These are phyloP conservation scores for Pseudogymnoascus verrucosus DNA, from an alignment of 2,329 filamentous ascomycete species.

Conservation along the genomic window DNA sequence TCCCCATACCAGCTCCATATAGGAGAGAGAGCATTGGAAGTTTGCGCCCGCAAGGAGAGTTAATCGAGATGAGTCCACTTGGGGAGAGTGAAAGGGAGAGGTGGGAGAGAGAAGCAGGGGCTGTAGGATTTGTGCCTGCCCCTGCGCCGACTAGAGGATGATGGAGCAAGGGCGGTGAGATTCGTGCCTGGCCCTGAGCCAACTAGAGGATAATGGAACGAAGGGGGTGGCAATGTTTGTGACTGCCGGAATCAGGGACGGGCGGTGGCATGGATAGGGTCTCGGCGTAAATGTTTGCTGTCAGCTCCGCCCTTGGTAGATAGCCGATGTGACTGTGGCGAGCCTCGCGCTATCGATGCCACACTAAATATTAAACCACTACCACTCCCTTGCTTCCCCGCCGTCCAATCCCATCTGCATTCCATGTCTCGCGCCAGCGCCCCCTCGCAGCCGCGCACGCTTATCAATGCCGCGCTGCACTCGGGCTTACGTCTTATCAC, in stretches of 20 bases:
- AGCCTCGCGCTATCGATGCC: not conserved
- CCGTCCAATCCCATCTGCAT: not conserved
- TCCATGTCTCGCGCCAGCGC: not conserved
- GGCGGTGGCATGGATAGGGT: not conserved
- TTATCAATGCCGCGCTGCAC: slow-evolving; percentile 6
- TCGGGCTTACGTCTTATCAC: not conserved
- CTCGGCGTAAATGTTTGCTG: not conserved
- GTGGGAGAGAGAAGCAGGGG: not conserved
- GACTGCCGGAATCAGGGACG: not conserved
- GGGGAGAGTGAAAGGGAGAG: not conserved
- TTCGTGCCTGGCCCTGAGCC: not conserved
- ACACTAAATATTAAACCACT: not conserved
- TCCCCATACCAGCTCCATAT: not conserved
- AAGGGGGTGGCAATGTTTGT: not conserved
- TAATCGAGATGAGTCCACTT: not conserved
- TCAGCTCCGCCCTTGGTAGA: not conserved
- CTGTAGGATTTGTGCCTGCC: not conserved
- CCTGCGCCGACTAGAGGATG: not conserved
- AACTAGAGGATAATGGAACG: not conserved
- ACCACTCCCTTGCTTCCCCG: not conserved
- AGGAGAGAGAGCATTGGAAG: slow-evolving; percentile 3
- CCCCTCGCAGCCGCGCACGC: not conserved
- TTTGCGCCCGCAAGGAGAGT: not conserved
- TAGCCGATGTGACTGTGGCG: not conserved
- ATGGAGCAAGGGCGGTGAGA: not conserved